Conservation (phyloP, 352 stramenopile genomes). For the Pythium coloratum region DNA sequence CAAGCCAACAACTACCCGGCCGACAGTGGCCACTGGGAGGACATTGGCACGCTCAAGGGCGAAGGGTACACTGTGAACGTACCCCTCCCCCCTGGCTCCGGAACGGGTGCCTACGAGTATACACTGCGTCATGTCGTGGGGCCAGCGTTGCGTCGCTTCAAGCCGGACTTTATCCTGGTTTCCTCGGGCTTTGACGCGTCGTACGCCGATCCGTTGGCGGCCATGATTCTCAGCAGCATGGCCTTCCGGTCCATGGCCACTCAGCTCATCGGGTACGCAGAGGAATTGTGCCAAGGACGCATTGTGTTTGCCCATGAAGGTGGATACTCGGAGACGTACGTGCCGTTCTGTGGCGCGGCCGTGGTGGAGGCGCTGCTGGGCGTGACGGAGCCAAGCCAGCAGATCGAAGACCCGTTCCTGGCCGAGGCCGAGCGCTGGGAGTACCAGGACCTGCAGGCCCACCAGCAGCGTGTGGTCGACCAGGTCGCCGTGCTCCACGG, state of each 20-base stretch:
- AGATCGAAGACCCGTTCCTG: slow-evolving; percentile 61
- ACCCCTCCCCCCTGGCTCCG: slow-evolving; percentile 81
- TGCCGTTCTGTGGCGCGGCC: slow-evolving; percentile 88
- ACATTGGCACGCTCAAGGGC: slow-evolving; percentile 41
- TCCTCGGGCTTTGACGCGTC: slow-evolving; percentile 80
- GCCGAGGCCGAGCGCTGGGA: slow-evolving; percentile 61
- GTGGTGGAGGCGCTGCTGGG: slow-evolving; percentile 75
- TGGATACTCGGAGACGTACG: slow-evolving; percentile 87
- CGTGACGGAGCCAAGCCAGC: slow-evolving; percentile 39
- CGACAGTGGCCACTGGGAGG: slow-evolving; percentile 42
- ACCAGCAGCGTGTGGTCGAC: slow-evolving; percentile 60
- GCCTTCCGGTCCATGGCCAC: slow-evolving; percentile 68
- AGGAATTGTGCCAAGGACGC: slow-evolving; percentile 43
- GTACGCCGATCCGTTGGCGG: slow-evolving; percentile 77
- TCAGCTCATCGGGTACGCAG: slow-evolving; percentile 47
- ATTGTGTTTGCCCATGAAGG: slow-evolving; percentile 82
- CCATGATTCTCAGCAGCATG: slow-evolving; percentile 83
- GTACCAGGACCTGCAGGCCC: slow-evolving; percentile 77
- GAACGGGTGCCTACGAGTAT: slow-evolving; percentile 66
- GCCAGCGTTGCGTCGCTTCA: slow-evolving; percentile 65
- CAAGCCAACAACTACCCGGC: slow-evolving; percentile 84
- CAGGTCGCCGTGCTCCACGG: slow-evolving; percentile 35
- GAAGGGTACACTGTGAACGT: slow-evolving; percentile 79
- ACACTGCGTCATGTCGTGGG: slow-evolving; percentile 68
- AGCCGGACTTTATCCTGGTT: slow-evolving; percentile 78